A percentile compares a stretch with the other conserved stretches of the same genome.
Evolutionary conservation across 169 alveolate genomes (phyloP).

Genomic region (Eimeria maxima): DNA sequence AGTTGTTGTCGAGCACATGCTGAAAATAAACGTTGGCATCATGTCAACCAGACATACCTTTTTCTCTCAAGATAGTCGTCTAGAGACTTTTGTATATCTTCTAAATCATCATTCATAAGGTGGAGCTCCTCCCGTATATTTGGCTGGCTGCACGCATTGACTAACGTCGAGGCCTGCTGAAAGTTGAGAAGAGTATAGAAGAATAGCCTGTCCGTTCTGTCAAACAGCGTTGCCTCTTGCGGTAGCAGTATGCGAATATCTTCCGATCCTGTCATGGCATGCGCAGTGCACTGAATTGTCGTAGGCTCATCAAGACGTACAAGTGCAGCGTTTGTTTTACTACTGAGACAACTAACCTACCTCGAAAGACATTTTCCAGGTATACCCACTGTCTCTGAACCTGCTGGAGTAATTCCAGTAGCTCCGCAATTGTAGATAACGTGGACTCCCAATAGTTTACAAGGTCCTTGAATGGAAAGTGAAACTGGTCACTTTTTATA

Average conservation of each 20-base stretch:
- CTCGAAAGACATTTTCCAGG: constrained; percentile 87
- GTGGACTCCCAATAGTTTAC: constrained; percentile 86
- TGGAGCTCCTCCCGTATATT: constrained; percentile 64
- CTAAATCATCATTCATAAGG: constrained; percentile 86
- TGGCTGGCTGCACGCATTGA: constrained; percentile 80
- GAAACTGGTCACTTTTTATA: constrained; percentile 86
- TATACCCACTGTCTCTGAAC: constrained; percentile 88
- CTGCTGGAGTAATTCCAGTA: constrained; percentile 83
- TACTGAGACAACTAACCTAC: constrained; percentile 89
- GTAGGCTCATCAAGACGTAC: constrained; percentile 95
- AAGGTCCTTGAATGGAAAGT: constrained; percentile 86
- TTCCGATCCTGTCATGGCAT: constrained; percentile 84
- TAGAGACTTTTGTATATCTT: constrained; percentile 95
- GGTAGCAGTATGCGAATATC: constrained; percentile 87
- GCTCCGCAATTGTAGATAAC: constrained; percentile 86
- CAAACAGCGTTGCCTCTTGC: constrained; percentile 86
- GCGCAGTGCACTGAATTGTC: constrained; percentile 91
- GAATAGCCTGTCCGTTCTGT: constrained; percentile 79
- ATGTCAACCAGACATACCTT: constrained; percentile 85
- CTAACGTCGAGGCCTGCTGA: constrained; percentile 76
- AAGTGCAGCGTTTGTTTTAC: constrained; percentile 96
- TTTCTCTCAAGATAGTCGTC: constrained; percentile 96
- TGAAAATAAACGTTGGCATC: no score
- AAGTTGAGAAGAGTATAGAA: constrained; percentile 38
- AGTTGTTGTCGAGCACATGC: neutral